phyloP scores from a whole-genome alignment of 1,284 basidiomycete species.

The Ustilago loliicola region DNA sequence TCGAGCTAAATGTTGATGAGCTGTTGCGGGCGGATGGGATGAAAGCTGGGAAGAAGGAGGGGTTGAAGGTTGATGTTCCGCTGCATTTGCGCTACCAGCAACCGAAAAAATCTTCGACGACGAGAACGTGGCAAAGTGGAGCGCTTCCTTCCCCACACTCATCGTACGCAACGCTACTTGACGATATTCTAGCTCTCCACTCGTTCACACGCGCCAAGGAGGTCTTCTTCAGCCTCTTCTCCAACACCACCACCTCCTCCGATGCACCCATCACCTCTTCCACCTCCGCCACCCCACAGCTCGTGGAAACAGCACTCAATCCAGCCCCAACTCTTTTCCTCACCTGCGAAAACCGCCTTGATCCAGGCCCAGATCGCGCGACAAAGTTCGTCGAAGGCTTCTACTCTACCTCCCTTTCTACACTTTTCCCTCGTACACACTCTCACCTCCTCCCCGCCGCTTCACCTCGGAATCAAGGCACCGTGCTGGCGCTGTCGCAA shows the following conservation, averaged over 20 bases:
- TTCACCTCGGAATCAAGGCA: not conserved
- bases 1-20: conserved; percentile 9
- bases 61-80: conserved; percentile 12
- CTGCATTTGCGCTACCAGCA: conserved; percentile 29
- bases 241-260: not conserved
- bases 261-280: not conserved
- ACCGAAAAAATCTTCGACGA: not conserved
- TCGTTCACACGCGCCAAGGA: not conserved
- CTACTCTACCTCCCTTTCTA: not conserved
- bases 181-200: conserved; percentile 1
- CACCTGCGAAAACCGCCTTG: conserved; percentile 4
- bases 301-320: not conserved
- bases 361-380: not conserved
- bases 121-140: not conserved
- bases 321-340: conserved; percentile 17
- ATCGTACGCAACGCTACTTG: not conserved
- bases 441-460: conserved; percentile 10
- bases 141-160: not conserved
- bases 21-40: conserved; percentile 8
- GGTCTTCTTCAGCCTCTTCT: not conserved
- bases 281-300: not conserved
- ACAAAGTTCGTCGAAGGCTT: conserved; percentile 17
- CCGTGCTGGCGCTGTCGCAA: not conserved
- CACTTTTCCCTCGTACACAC: conserved; percentile 27
- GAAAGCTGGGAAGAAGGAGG: not conserved